These are phyloP conservation scores for Ogataea allantospora DNA, from an alignment of 805 yeast genomes.

Conservation along the genomic window DNA sequence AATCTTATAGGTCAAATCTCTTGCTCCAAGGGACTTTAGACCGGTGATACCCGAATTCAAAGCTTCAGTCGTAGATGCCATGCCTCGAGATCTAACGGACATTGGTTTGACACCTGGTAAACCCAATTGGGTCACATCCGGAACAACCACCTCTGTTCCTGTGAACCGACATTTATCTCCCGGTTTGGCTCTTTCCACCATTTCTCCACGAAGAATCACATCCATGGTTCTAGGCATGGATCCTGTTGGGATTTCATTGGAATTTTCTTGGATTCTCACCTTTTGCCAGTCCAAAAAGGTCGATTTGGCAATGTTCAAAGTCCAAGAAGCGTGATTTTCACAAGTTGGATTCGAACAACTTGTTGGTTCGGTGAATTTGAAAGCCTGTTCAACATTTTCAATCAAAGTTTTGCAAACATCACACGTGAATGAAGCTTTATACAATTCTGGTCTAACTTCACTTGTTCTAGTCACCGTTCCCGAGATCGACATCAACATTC, in stretches of 20 bases:
- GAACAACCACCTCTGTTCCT: slow-evolving; percentile 92
- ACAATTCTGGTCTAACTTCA: slow-evolving; percentile 94
- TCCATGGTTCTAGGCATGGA: slow-evolving; percentile 98
- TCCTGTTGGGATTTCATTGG: slow-evolving; percentile 96
- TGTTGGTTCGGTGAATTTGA: slow-evolving; percentile 92
- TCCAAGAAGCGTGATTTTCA: slow-evolving; percentile 83
- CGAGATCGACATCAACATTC: slow-evolving; percentile 75
- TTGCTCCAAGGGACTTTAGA: slow-evolving; percentile 82
- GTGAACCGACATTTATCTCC: slow-evolving; percentile 94
- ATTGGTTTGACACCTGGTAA: slow-evolving; percentile 93
- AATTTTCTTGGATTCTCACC: slow-evolving; percentile 90
- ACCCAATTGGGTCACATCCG: slow-evolving; percentile 91
- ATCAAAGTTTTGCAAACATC: slow-evolving; percentile 82
- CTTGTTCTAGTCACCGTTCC: slow-evolving; percentile 97
- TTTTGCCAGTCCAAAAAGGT: slow-evolving; percentile 96
- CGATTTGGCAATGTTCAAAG: slow-evolving; percentile 77
- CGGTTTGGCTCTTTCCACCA: slow-evolving; percentile 94
- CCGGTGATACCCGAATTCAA: slow-evolving; percentile 86
- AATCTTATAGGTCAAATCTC: slow-evolving; percentile 88
- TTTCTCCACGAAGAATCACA: slow-evolving; percentile 87
- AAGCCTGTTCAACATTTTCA: slow-evolving; percentile 88
- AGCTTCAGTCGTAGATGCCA: slow-evolving; percentile 58
- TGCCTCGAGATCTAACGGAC: slow-evolving; percentile 58
- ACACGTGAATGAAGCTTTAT: slow-evolving; percentile 83
- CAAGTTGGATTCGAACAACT: slow-evolving; percentile 87